Evolutionary conservation across 2,329 filamentous ascomycete genomes (phyloP), one percentile per base, ranked within the genome.

Genomic region (Ophiocordyceps robertsii): DNA sequence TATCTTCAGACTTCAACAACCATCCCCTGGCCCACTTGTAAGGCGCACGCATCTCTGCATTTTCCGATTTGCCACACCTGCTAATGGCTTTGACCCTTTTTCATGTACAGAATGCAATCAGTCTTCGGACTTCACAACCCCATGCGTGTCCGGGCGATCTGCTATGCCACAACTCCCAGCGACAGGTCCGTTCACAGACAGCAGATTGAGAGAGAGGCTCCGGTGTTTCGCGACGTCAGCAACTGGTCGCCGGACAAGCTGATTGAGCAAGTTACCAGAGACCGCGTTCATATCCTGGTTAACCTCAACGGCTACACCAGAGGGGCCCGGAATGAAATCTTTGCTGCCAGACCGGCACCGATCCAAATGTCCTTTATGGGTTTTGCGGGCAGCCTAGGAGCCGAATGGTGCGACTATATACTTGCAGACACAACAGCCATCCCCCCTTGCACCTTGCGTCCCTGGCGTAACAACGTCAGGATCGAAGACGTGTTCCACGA

Each of bases 361-460:
- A 87, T 98, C 37, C 92, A 98, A 51, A 98, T 98, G 92, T 95
- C 92, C 0, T 98, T 98, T 56, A 98, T 98, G 92, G 92, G 92
- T 0, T 98, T 98, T 58, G 92, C 92, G 0, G 92, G 92, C 10
- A 95, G 90, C 0, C 68, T 98, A 1, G 92, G 92, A 6, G 92
- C 92, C 3, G 92, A 98, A 58, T 98, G 92, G 92, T 98, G 92
- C 53, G 92, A 98, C 59, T 98, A 98, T 56, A 80, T 98, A 14
- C 74, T 96, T 24, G 89, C 92, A 4, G 92, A 98, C 55, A 72
- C 83, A 40, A 90, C 83, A 1, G 88, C 92, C 0, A 82, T 98
- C 42, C 92, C 92, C 1, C 73, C 72, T 0, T 76, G 80, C 24
- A 95, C 90, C 1, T 68, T 96, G 27, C 78, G 88, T 12, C 87